Evolutionary conservation across 108 stramenopile species (phyloP).

Genomic region (Cylindrotheca closterium): DNA sequence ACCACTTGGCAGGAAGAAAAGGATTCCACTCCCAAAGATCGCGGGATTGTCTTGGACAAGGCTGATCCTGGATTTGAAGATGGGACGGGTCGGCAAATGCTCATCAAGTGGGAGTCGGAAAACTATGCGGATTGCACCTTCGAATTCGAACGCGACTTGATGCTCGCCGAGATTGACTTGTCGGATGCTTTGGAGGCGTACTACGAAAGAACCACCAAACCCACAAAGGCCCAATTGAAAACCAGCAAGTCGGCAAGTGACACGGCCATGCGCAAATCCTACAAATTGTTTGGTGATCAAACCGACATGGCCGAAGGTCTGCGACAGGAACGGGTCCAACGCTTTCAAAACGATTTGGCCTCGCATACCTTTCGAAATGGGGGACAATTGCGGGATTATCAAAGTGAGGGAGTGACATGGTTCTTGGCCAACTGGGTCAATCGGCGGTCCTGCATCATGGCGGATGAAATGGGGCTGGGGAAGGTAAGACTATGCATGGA

Average conservation of each 20-base stretch:
- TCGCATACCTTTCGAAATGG: slow-evolving; percentile 68
- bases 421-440: slow-evolving; percentile 82
- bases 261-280: slow-evolving; percentile 43
- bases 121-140: slow-evolving; percentile 65
- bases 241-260: slow-evolving; percentile 27
- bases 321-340: slow-evolving; percentile 41
- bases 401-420: slow-evolving; percentile 94
- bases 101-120: slow-evolving; percentile 77
- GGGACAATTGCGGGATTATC: slow-evolving; percentile 88
- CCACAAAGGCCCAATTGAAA: slow-evolving; percentile 42
- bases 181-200: slow-evolving; percentile 49
- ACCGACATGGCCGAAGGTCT: slow-evolving; percentile 26
- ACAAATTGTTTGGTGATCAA: slow-evolving; percentile 71
- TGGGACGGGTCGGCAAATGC: slow-evolving; percentile 74
- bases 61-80: slow-evolving; percentile 56
- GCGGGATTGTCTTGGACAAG: slow-evolving; percentile 72
- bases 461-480: slow-evolving; percentile 97
- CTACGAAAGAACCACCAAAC: slow-evolving; percentile 49
- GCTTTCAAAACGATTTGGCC: slow-evolving; percentile 55
- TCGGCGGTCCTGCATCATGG: slow-evolving; percentile 80
- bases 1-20: slow-evolving; percentile 29
- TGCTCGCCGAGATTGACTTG: slow-evolving; percentile 75
- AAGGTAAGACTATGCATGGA: background rate
- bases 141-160: slow-evolving; percentile 88
- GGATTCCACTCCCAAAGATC: slow-evolving; percentile 17